A percentile compares a stretch with the other conserved stretches of the same genome.
Evolutionary conservation across 225 moss, liverwort and hornwort genomes (phyloP).

Genomic region (Physcomitrium patens): DNA sequence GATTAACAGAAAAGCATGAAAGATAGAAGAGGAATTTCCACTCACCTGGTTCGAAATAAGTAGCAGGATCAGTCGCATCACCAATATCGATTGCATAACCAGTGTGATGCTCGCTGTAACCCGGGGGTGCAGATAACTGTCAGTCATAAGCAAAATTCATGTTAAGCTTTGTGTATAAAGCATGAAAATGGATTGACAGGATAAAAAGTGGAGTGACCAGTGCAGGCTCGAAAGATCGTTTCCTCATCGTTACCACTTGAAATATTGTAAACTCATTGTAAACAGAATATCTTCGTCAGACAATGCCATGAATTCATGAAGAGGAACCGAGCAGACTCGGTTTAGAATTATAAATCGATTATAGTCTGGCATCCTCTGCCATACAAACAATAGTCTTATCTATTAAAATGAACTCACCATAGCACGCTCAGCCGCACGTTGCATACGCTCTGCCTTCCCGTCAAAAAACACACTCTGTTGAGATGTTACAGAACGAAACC

Average conservation of each 20-base stretch:
- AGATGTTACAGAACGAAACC: slow-evolving; percentile 44
- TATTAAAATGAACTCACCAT: slow-evolving; percentile 34
- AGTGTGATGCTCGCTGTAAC: slow-evolving; percentile 73
- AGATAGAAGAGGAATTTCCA: slow-evolving; percentile 1
- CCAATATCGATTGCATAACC: slow-evolving; percentile 75
- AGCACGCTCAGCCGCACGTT: slow-evolving; percentile 47
- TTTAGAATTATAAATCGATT: no score
- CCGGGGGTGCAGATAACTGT: slow-evolving; percentile 60
- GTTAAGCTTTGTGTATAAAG: not conserved
- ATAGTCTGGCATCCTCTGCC: no score
- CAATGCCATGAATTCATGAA: not conserved
- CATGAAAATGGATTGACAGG: not conserved
- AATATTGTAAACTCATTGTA: no score
- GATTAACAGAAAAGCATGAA: not conserved
- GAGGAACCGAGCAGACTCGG: no score
- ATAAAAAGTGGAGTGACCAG: not conserved
- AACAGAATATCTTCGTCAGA: not conserved
- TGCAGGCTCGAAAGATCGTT: not conserved
- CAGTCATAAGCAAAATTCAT: slow-evolving; percentile 9
- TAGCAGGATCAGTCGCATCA: slow-evolving; percentile 40
- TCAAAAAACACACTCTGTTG: slow-evolving; percentile 48
- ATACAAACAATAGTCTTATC: not conserved
- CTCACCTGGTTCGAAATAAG: slow-evolving; percentile 40
- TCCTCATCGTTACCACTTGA: slow-evolving; percentile 1
- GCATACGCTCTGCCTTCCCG: slow-evolving; percentile 42